phyloP scores from a whole-genome alignment of 2,329 filamentous ascomycete species.

The Tympanopsis confertula region DNA sequence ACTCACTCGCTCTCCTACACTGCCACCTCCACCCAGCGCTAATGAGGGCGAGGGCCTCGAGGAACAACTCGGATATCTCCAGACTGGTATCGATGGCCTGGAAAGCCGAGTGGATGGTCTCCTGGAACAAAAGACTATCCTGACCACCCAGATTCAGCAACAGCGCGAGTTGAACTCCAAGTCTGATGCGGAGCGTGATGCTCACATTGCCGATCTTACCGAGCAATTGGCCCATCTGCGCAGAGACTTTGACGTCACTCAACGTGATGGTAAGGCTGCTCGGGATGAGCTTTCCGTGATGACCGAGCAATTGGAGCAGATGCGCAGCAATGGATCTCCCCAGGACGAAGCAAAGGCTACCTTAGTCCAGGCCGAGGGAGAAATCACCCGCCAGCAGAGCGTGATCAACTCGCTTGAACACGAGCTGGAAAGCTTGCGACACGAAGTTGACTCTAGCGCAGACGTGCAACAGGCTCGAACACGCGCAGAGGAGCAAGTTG shows the following conservation, averaged over 20 bases:
- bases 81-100: conserved; percentile 21
- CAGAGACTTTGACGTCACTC: conserved; percentile 16
- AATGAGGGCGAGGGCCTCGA: not conserved
- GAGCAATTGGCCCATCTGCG: conserved; percentile 38
- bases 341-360: not conserved
- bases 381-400: not conserved
- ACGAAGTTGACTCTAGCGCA: not conserved
- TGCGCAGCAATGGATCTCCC: not conserved
- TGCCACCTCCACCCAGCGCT: not conserved
- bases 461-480: not conserved
- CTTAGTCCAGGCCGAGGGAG: not conserved
- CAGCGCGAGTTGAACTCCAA: conserved; percentile 87
- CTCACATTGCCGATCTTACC: conserved; percentile 45
- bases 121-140: conserved; percentile 77
- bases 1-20: not conserved
- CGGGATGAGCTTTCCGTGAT: not conserved
- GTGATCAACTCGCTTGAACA: no score
- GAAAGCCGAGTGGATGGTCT: conserved; percentile 66
- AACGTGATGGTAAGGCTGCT: conserved; percentile 11
- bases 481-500: not conserved
- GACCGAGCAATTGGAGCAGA: not conserved
- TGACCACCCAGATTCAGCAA: conserved; percentile 87
- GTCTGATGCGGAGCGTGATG: conserved; percentile 62
- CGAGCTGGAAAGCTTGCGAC: no score
- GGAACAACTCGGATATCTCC: not conserved